Percentiles rank a stretch among this genome's conserved stretches.
Evolutionary conservation across 352 stramenopile species (phyloP).

Genomic region (Phytophthora hybrid): DNA sequence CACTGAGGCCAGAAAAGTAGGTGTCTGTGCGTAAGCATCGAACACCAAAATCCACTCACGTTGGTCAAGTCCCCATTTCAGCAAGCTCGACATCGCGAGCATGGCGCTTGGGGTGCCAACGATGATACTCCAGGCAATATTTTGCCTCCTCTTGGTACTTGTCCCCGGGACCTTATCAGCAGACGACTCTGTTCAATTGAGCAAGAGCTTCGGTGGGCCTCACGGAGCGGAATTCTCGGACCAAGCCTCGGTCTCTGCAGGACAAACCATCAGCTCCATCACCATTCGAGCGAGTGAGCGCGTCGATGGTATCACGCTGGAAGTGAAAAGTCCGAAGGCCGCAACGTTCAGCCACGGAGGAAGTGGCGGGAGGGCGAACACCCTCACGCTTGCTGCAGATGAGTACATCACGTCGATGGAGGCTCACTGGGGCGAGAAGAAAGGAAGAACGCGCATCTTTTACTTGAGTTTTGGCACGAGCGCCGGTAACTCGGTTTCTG

Average conservation of each 20-base stretch:
- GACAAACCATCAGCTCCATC: constrained; percentile 32
- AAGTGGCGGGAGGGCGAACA: background rate
- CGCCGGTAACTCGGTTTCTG: constrained; percentile 23
- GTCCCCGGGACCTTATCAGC: constrained; percentile 4
- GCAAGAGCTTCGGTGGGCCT: constrained; percentile 31
- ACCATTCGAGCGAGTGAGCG: constrained; percentile 21
- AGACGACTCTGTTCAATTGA: constrained; percentile 26
- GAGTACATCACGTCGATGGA: constrained; percentile 41
- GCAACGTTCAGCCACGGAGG: constrained; percentile 21
- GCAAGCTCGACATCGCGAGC: constrained; percentile 8
- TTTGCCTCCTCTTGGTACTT: constrained; percentile 17
- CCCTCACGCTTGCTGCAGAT: background rate
- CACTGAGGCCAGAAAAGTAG: background rate
- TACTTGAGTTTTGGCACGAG: constrained; percentile 34
- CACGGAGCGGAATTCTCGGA: constrained; percentile 38
- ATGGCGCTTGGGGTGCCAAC: constrained; percentile 1
- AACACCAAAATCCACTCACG: background rate
- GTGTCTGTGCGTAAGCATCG: constrained; percentile 8
- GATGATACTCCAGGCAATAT: constrained; percentile 9
- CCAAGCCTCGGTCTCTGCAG: constrained; percentile 10
- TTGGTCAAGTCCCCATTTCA: constrained; percentile 15
- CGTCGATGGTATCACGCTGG: constrained; percentile 30
- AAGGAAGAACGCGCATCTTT: constrained; percentile 30
- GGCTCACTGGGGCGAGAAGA: constrained; percentile 31
- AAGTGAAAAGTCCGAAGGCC: constrained; percentile 21